Evolutionary conservation across 768 basidiomycete genomes (phyloP).

Genomic region (Russula brevipes): DNA sequence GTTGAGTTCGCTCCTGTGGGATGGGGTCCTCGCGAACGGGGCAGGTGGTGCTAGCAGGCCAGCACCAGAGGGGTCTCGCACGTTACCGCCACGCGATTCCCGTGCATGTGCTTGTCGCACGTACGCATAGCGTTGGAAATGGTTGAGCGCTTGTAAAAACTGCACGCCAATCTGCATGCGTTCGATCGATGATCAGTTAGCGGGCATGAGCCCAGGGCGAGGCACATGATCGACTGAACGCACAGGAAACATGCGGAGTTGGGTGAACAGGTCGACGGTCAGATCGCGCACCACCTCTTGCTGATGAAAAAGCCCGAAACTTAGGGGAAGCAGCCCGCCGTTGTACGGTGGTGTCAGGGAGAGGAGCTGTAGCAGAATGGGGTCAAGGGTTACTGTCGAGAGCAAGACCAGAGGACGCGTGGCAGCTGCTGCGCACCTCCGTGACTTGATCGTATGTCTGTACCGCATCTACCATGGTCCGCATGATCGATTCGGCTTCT

Average conservation of each 20-base stretch:
- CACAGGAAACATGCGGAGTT: slow-evolving; percentile 72
- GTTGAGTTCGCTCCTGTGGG: slow-evolving; percentile 17
- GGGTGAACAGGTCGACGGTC: slow-evolving; percentile 80
- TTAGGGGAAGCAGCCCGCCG: slow-evolving; percentile 80
- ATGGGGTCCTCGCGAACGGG: slow-evolving; percentile 18
- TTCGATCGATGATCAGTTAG: neutral
- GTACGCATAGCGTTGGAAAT: slow-evolving; percentile 86
- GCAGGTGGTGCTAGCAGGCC: slow-evolving; percentile 15
- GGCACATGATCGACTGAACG: slow-evolving; percentile 27
- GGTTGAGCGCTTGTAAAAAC: slow-evolving; percentile 74
- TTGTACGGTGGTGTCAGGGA: slow-evolving; percentile 66
- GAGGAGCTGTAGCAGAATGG: slow-evolving; percentile 54
- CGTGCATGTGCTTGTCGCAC: slow-evolving; percentile 70
- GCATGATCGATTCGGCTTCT: slow-evolving; percentile 74
- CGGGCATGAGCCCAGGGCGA: slow-evolving; percentile 1
- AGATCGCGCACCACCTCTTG: slow-evolving; percentile 67
- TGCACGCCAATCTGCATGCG: slow-evolving; percentile 63
- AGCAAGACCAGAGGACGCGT: neutral
- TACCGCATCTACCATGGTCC: slow-evolving; percentile 63
- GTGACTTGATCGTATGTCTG: slow-evolving; percentile 83
- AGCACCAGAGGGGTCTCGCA: slow-evolving; percentile 7
- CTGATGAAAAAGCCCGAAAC: slow-evolving; percentile 90
- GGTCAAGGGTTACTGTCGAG: slow-evolving; percentile 1
- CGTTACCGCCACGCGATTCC: slow-evolving; percentile 33
- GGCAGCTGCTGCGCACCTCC: slow-evolving; percentile 51